Evolutionary conservation across 257 asterid species (phyloP), one percentile per base, ranked within the genome.

Genomic region (Verbena officinalis): DNA sequence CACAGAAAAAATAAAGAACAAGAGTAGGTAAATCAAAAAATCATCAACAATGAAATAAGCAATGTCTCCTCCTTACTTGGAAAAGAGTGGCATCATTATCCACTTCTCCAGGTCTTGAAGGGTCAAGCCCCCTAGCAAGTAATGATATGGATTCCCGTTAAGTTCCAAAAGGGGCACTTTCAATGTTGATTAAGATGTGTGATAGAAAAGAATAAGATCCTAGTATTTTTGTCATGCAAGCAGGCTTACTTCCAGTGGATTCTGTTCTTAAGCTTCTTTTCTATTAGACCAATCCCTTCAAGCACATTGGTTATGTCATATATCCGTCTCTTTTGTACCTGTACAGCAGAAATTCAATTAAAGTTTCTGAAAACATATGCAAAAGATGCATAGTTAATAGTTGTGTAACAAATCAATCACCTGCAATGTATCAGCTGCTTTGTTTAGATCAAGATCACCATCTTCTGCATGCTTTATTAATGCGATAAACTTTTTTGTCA

Each of bases 271-370:
- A 81, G 84, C 75, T 84, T 86, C 87, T 84, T 84, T 68, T 86
- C 95, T 55, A 86, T 86, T 21, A 84, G 91, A 63, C 89, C 87
- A 76, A 86, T 86, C 55, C 95, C 95, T 73, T 86, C 95, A 65
- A 86, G 95, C 56, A 86, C 95, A 75, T 84, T 86, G 34, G 95
- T 86, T 61, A 86, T 86, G 73, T 84, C 91, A 73, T 86, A 86
- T 75, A 86, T 86, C 67, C 91, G 74, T 78, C 87, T 78, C 78
- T 82, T 82, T 59, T 82, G 87, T 44, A 82, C 87, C 87, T 82
- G 75, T 72, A 62, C 16, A 65, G 34, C 59, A 44, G 21, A 53
- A 68, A 64, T 57, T 20, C 45, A 34, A 31, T 52, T 61, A 44
- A 59, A 64, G 23, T 65, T 44, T 60, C 51, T 51, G 40, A 40